Base-by-base conservation (phyloP, 2,329 filamentous ascomycete genomes). In the Xylaria sp. region DNA sequence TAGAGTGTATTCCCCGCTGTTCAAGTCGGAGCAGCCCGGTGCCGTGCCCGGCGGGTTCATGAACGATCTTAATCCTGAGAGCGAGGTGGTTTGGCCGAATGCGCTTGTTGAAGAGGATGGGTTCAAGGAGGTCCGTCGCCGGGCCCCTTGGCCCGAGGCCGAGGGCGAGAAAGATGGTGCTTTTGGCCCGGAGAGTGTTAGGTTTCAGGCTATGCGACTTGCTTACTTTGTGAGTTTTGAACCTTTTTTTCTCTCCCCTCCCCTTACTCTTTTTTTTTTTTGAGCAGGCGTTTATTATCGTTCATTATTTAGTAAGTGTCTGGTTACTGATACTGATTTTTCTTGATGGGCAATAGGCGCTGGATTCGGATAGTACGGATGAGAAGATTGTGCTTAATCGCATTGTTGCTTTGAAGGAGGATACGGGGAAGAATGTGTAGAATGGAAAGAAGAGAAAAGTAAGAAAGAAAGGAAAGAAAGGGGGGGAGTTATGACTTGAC, bases 21-120 rank as follows among this genome's bases (percentile, higher is more conserved):
- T 97, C 85, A 93, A 92, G 76, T 92, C 89, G 3, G 89, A 94
- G 50, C 90, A 95, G 72, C 94, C 94, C 2, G 88, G 89, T 40
- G 85, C 88, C 11, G 88, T 89, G 2, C 88, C 89, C 50, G 92
- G 90, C 15, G 92, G 92, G 2, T 97, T 93, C 79, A 79, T 96
- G 55, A 88, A 89, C 57, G 91, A 97, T 70, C 84, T 98, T 69
- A 95, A 95, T 74, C 90, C 92, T 0, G 84, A 94, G 49, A 94
- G 90, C 62, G 92, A 97, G 78, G 81, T 92, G 21, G 82, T 95
- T n/a, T 94, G 89, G 74, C 81, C 85, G 0, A 81, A 92, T 59
- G 94, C 94, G n/a, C n/a, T n/a, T n/a, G n/a, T n/a, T n/a, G n/a
- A n/a, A n/a, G n/a, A n/a, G n/a, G n/a, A n/a, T n/a, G n/a, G n/a